phyloP scores from a whole-genome alignment of 2,329 filamentous ascomycete species.

The Chrysoporthe deuterocubensis region DNA sequence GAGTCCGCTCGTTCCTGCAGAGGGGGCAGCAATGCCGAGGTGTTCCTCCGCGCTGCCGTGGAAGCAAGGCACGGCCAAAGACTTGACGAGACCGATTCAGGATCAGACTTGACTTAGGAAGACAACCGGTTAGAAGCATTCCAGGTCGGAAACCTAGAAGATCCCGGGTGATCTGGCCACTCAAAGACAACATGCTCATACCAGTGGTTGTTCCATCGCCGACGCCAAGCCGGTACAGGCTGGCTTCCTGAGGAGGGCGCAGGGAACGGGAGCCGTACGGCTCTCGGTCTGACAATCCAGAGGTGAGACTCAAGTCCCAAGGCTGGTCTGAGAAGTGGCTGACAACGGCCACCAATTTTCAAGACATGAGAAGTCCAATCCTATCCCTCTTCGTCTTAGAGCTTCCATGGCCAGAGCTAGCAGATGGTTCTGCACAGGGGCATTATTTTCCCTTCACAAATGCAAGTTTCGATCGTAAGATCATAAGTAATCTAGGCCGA shows the following conservation, averaged over 20 bases:
- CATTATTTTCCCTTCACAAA: neutral
- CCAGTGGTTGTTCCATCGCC: slow-evolving; percentile 1
- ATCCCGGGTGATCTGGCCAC: neutral
- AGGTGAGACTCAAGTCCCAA: neutral
- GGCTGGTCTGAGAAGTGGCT: neutral
- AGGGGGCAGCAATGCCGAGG: neutral
- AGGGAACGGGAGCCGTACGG: neutral
- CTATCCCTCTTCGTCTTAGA: neutral
- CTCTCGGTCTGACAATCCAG: neutral
- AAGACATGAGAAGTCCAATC: neutral
- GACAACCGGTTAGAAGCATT: neutral
- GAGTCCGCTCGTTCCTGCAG: neutral
- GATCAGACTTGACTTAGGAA: neutral
- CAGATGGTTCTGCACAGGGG: neutral
- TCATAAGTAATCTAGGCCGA: neutral
- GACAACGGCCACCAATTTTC: neutral
- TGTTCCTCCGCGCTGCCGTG: neutral
- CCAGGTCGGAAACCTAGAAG: neutral
- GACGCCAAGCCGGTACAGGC: neutral
- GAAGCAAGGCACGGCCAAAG: no score
- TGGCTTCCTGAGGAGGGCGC: neutral
- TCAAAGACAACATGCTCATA: neutral
- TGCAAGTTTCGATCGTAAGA: neutral
- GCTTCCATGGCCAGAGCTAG: neutral
- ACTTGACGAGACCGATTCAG: neutral